Conservation (phyloP, 2,329 filamentous ascomycete species). For the Acrocalymma vagum region DNA sequence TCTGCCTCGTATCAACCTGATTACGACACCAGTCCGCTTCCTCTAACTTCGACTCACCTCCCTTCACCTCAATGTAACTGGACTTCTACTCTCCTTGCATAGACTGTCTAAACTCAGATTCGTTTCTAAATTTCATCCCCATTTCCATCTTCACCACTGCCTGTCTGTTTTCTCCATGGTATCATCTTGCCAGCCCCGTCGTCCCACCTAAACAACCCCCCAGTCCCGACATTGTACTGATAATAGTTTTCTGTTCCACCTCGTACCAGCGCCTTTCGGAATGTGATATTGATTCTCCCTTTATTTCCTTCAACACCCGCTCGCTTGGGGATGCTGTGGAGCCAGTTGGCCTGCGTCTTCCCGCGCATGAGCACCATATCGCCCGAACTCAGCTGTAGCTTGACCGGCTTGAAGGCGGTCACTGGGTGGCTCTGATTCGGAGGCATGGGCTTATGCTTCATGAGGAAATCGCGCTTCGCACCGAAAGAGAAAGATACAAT, state of each 20-base stretch:
- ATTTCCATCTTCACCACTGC: not conserved
- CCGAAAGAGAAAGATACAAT: constrained; percentile 81
- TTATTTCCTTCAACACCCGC: constrained; percentile 68
- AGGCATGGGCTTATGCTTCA: constrained; percentile 76
- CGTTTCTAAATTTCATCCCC: not conserved
- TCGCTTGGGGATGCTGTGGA: constrained; percentile 81
- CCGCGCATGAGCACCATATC: constrained; percentile 85
- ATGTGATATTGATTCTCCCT: constrained; percentile 79
- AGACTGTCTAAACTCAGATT: no score
- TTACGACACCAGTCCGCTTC: no score
- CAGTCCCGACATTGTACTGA: constrained; percentile 79
- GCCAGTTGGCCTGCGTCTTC: constrained; percentile 74
- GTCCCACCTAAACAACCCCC: constrained; percentile 75
- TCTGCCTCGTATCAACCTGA: no score
- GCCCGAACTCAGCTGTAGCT: constrained; percentile 67
- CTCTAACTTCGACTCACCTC: no score
- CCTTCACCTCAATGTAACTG: no score
- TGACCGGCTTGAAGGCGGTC: constrained; percentile 54
- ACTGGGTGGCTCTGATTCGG: constrained; percentile 43
- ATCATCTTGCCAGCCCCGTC: constrained; percentile 61
- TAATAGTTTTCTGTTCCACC: constrained; percentile 85
- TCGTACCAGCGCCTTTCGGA: constrained; percentile 74
- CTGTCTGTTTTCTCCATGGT: constrained; percentile 35
- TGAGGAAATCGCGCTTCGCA: constrained; percentile 75
- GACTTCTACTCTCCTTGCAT: no score